phyloP scores from a whole-genome alignment of 1,284 basidiomycete species.

The Paramarasmius palmivorus region DNA sequence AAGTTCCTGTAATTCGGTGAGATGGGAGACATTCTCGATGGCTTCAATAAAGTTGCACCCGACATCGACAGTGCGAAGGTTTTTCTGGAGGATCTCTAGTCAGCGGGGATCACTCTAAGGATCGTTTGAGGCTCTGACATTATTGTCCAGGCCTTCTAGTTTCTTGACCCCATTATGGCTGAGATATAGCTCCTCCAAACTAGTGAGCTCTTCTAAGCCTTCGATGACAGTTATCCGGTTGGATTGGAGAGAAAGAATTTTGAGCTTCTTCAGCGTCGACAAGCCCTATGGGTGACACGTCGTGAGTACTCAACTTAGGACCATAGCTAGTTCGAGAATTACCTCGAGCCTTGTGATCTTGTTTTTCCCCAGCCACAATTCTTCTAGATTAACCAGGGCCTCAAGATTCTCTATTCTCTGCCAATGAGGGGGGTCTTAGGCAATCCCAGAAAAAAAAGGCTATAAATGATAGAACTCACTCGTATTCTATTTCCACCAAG shows the following conservation, averaged over 20 bases:
- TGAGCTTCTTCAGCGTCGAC: conserved; percentile 65
- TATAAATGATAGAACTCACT: conserved; percentile 42
- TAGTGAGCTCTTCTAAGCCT: conserved; percentile 69
- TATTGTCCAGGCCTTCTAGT: conserved; percentile 86
- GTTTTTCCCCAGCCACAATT: conserved; percentile 98
- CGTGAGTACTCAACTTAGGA: conserved; percentile 10
- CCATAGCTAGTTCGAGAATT: conserved; percentile 13
- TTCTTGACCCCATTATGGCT: conserved; percentile 90
- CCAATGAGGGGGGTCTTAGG: not conserved
- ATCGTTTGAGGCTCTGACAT: too few species aligned
- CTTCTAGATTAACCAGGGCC: conserved; percentile 81
- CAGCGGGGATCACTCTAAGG: conserved; percentile 6
- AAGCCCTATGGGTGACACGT: conserved; percentile 48
- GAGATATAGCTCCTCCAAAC: conserved; percentile 90
- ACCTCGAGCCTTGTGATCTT: conserved; percentile 90
- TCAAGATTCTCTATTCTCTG: conserved; percentile 90
- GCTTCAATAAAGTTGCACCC: conserved; percentile 82
- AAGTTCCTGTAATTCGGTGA: conserved; percentile 82
- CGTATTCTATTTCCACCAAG: conserved; percentile 92
- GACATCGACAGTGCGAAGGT: conserved; percentile 86
- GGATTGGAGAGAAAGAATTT: conserved; percentile 87
- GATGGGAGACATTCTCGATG: conserved; percentile 82
- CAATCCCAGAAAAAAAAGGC: conserved; percentile 4
- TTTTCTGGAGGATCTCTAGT: conserved; percentile 43
- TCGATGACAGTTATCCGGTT: conserved; percentile 93